Evolutionary conservation across 1,139 yeast species (phyloP).

Genomic region (Yamadazyma pseudoaaseri): DNA sequence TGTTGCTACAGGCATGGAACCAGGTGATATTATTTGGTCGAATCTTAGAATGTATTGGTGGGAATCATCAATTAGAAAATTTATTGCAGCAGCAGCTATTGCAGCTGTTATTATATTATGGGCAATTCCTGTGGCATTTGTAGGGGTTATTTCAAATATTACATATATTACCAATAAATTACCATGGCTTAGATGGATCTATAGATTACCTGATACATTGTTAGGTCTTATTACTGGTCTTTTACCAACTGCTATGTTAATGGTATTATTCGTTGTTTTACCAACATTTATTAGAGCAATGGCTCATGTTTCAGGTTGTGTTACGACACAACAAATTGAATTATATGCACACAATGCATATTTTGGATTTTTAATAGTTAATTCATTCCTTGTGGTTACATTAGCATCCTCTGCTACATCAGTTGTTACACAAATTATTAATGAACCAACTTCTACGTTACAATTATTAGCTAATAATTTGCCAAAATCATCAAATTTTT

Average conservation of each 20-base stretch:
- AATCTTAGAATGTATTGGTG: constrained; percentile 81
- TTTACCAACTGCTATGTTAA: constrained; percentile 66
- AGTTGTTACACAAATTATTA: constrained; percentile 64
- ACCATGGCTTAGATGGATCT: constrained; percentile 62
- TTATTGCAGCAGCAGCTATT: constrained; percentile 60
- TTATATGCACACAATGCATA: constrained; percentile 72
- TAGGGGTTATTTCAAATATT: constrained; percentile 75
- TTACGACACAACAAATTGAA: constrained; percentile 65
- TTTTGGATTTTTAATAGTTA: constrained; percentile 70
- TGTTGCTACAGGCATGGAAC: constrained; percentile 55
- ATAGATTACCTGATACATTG: constrained; percentile 55
- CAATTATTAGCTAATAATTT: constrained; percentile 65
- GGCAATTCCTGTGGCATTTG: constrained; percentile 86
- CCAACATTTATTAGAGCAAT: constrained; percentile 76
- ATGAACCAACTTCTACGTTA: constrained; percentile 69
- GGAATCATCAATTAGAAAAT: constrained; percentile 65
- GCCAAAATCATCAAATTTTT: constrained; percentile 90
- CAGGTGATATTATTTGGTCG: constrained; percentile 64
- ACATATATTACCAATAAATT: constrained; percentile 61
- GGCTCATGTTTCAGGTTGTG: constrained; percentile 67
- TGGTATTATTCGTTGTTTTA: constrained; percentile 68
- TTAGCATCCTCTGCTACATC: constrained; percentile 73
- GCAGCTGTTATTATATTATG: constrained; percentile 64
- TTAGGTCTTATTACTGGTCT: constrained; percentile 75
- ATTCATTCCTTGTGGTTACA: constrained; percentile 69